Base-by-base conservation (phyloP, 148 eudicot genomes). In the Selenicereus undatus region DNA sequence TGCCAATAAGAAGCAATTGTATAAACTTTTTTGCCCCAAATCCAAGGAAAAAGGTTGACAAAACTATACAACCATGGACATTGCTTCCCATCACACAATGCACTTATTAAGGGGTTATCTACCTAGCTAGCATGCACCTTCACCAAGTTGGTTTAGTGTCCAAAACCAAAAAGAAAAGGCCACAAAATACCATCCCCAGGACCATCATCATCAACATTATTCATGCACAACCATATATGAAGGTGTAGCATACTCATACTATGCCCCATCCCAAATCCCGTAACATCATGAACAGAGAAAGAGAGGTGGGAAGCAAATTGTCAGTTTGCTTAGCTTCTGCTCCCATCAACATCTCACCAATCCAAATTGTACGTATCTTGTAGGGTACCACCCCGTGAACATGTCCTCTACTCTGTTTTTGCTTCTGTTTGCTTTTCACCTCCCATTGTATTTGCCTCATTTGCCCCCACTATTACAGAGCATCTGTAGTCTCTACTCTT, bases 21-120 rank as follows among this genome's bases (percentile, higher is more conserved):
- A n/a, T 64, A 64, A 64, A 24, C 68, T 64, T n/a, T 26, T 64
- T 29, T 64, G 68, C 68, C 68, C 68, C 68, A 64, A 64, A n/a
- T 22, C n/a, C 29, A 64, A 64, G 68, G 27, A 64, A 64, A 64
- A 56, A 56, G 62, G 2, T n/a, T 22, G 11, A 48, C 52, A 48
- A 11, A 48, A 48, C 52, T 48, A 48, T 11, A 0, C 12, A 48
- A 48, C 12, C 52, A 48, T 10, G 52, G 13, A 48, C 52, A 48
- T 9, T n/a, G 29, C 29, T 24, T 64, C 52, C 52, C 12, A 48
- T 48, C 52, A 56, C 62, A 56, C 6, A 56, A 20, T 14, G 22
- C 62, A 2, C 62, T 16, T 56, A 16, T 8, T 56, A 11, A 56
- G 16, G n/a, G 27, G 68, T 24, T 10, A 64, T n/a, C 68, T 24